Conservation (phyloP, 257 asterid genomes). For the Solanum arcanum region DNA sequence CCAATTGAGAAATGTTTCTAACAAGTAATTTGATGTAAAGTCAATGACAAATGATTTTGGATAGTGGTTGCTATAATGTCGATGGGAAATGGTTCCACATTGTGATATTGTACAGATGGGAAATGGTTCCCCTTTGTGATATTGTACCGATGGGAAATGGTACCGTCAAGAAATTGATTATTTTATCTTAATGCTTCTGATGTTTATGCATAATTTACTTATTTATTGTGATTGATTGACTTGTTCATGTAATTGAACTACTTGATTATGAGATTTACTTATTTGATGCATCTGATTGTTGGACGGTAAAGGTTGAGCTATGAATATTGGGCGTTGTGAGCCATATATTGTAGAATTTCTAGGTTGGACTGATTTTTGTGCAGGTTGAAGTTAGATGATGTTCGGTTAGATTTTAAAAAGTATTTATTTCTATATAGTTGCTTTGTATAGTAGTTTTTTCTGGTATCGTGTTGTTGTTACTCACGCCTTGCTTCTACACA, state of each 20-base stretch:
- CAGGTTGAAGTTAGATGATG: background rate
- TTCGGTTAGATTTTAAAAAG: background rate
- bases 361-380: background rate
- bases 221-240: background rate
- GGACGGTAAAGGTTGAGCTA: background rate
- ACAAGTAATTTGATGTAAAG: too few species aligned
- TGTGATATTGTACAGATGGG: too few species aligned
- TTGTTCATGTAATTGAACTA: background rate
- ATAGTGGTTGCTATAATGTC: too few species aligned
- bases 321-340: background rate
- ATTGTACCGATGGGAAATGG: background rate
- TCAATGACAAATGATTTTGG: too few species aligned
- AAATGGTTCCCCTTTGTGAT: too few species aligned
- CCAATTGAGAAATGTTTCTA: too few species aligned
- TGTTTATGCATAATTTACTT: background rate
- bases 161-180: too few species aligned
- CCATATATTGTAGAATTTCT: background rate
- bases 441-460: background rate
- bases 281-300: background rate
- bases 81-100: too few species aligned
- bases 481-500: background rate
- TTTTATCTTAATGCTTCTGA: background rate
- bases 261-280: background rate
- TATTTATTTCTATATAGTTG: background rate
- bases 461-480: background rate